Evolutionary conservation across 108 stramenopile species (phyloP), one percentile per base, ranked within the genome.

Genomic region (Skeletonema marinoi): DNA sequence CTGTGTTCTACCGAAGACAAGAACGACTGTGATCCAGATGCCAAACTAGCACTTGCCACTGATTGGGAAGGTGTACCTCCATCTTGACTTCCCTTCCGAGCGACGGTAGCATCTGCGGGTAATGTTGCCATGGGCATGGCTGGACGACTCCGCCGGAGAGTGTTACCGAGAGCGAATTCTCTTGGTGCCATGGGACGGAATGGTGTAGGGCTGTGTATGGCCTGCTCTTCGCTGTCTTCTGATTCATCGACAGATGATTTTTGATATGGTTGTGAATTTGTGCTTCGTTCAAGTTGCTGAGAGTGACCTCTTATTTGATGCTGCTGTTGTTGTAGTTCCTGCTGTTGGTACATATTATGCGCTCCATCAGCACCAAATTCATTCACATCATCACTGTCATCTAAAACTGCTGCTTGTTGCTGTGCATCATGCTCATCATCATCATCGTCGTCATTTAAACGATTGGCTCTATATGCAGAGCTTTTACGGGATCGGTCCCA

Each of bases 121-220:
- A 38, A 64, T 50, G 33, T 62, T 46, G 61, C 32, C 19, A 30
- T 11, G 33, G 35, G 61, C 61, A 61, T 77, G 17, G 68, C 65
- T 33, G 68, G 10, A 68, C 30, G 68, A n/a, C 25, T 32, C 30
- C 68, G 68, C 25, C 67, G 59, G 9, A 64, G 17, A 48, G 61
- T 60, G 35, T 33, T 58, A 7, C 79, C 73, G 10, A 80, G 61
- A n/a, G 79, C 60, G 68, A 62, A 80, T 74, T 80, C 78, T 17
- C 72, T 51, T 33, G 82, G 82, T 36, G 65, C 66, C 72, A 74
- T 78, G 66, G 80, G 62, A 46, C 85, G 69, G 72, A 72, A 72
- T 59, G 81, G 81, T 25, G 70, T 61, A 46, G 76, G 64, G 71
- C 80, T 44, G n/a, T 70, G 25, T 35, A 16, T 17, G 54, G 30